Conservation (phyloP, 306 rosid species). For the Quercus rubra region DNA sequence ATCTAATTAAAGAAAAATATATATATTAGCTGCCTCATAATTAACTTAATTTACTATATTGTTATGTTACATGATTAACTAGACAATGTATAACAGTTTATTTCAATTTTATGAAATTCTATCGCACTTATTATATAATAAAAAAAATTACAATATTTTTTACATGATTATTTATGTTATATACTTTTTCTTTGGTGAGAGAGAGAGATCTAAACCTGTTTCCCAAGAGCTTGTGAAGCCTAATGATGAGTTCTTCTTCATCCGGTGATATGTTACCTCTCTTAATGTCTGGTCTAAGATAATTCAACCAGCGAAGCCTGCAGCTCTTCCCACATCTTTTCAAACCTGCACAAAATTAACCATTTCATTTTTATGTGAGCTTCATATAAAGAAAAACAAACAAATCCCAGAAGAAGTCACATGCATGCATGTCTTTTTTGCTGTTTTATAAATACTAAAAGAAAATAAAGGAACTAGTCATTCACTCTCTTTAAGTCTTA, state of each 20-base stretch:
- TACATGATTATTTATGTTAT: background rate
- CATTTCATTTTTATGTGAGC: background rate
- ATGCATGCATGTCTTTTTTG: too few species aligned
- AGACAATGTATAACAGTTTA: too few species aligned
- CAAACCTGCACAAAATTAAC: background rate
- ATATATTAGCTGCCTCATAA: background rate
- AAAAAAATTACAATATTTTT: too few species aligned
- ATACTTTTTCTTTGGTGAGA: background rate
- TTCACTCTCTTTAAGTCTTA: too few species aligned
- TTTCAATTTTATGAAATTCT: too few species aligned
- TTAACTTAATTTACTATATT: background rate
- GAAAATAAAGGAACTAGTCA: too few species aligned
- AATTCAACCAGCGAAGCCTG: slow-evolving; percentile 7
- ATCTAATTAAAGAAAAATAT: slow-evolving; percentile 19
- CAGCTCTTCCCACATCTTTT: slow-evolving; percentile 13
- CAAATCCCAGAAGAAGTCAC: background rate
- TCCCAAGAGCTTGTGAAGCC: slow-evolving; percentile 6
- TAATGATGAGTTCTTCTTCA: slow-evolving; percentile 2
- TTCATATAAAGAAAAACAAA: background rate
- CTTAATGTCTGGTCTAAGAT: slow-evolving; percentile 6
- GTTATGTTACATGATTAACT: background rate
- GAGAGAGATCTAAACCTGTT: background rate
- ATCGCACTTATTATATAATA: too few species aligned
- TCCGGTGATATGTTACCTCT: slow-evolving; percentile 7
- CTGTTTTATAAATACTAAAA: too few species aligned